Evolutionary conservation across 768 basidiomycete genomes (phyloP).

Genomic region (Russula sp.): DNA sequence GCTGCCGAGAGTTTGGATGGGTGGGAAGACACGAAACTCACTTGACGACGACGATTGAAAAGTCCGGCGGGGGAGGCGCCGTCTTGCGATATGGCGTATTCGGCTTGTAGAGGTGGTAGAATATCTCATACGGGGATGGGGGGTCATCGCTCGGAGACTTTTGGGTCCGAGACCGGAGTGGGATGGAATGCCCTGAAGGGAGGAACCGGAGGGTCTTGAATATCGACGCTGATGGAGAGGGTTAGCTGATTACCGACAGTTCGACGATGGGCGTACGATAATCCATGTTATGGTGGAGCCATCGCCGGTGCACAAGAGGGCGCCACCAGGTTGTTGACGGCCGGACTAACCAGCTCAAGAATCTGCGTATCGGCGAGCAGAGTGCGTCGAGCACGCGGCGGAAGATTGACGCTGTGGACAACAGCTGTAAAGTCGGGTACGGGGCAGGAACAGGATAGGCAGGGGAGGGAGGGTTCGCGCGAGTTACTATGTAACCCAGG

Average conservation of each 20-base stretch:
- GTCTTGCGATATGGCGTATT: constrained; percentile 78
- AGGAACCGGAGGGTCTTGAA: constrained; percentile 70
- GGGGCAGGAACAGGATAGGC: constrained; percentile 49
- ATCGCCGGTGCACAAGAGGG: constrained; percentile 45
- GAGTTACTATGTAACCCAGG: constrained; percentile 82
- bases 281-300: constrained; percentile 46
- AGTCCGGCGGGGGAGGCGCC: constrained; percentile 74
- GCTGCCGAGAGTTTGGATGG: neutral
- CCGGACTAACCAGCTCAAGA: constrained; percentile 29
- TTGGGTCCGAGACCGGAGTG: constrained; percentile 36
- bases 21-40: constrained; percentile 34
- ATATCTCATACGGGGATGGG: constrained; percentile 66
- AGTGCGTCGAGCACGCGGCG: constrained; percentile 32
- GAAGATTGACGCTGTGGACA: constrained; percentile 31
- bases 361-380: constrained; percentile 31
- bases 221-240: constrained; percentile 46
- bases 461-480: constrained; percentile 55
- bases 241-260: neutral
- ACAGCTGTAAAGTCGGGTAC: constrained; percentile 20
- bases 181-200: constrained; percentile 52
- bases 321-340: constrained; percentile 58
- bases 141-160: constrained; percentile 10
- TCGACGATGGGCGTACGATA: constrained; percentile 39
- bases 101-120: constrained; percentile 91
- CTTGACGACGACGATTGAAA: constrained; percentile 82